Evolutionary conservation across 2,329 filamentous ascomycete species (phyloP).

Genomic region (Colletotrichum aenigma): DNA sequence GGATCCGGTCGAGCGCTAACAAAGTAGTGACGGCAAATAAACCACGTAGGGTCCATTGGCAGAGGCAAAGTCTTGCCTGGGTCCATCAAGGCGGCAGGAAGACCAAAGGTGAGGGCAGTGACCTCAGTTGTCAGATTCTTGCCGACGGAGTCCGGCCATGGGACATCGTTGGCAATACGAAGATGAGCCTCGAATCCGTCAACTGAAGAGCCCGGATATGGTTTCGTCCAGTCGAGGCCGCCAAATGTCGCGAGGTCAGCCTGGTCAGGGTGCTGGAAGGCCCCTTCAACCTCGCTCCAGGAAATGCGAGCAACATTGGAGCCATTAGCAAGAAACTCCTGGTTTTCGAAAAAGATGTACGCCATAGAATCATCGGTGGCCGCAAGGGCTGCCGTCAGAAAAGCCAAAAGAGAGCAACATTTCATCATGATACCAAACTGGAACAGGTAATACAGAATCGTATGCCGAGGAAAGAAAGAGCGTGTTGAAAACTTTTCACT

Average conservation of each 20-base stretch:
- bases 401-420: not conserved
- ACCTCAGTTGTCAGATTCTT: not conserved
- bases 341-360: not conserved
- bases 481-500: too few relatives aligned
- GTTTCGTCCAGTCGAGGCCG: not conserved
- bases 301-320: not conserved
- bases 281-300: not conserved
- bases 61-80: not conserved
- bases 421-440: not conserved
- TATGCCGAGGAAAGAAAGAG: too few relatives aligned
- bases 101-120: not conserved
- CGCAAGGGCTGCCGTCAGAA: not conserved
- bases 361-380: not conserved
- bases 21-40: not conserved
- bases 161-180: not conserved
- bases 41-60: not conserved
- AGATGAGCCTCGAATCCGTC: not conserved
- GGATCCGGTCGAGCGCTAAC: not conserved
- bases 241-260: not conserved
- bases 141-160: not conserved
- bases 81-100: not conserved
- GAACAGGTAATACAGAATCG: too few relatives aligned
- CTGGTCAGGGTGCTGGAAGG: not conserved
- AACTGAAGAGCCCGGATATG: not conserved
- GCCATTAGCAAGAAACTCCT: not conserved